Conservation (phyloP, 2,329 filamentous ascomycete genomes). For the Stromatinia cepivora region DNA sequence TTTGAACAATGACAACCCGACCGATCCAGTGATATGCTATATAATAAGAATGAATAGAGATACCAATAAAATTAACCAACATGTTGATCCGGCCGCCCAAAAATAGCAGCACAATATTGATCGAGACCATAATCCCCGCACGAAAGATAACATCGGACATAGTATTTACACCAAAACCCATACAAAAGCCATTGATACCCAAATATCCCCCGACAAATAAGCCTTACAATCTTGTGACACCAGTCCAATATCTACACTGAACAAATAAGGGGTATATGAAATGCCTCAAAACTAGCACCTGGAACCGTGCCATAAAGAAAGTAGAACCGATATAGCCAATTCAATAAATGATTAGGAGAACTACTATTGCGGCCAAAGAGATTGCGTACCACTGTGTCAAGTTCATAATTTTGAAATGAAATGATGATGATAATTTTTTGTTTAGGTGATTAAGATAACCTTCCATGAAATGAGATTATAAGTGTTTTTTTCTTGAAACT, state of each 20-base stretch:
- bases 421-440: background rate
- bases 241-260: background rate
- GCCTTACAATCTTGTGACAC: conserved; percentile 7
- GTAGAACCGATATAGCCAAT: background rate
- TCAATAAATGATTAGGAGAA: background rate
- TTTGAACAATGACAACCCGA: conserved; percentile 26
- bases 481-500: background rate
- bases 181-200: conserved; percentile 26
- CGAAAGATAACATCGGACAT: conserved; percentile 26
- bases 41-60: conserved; percentile 29
- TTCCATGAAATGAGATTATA: background rate
- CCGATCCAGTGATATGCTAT: conserved; percentile 31
- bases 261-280: background rate
- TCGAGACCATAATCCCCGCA: conserved; percentile 25
- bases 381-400: background rate
- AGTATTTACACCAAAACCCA: conserved; percentile 21
- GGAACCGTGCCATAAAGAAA: background rate
- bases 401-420: background rate
- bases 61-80: conserved; percentile 23
- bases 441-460: background rate
- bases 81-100: conserved; percentile 27
- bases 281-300: background rate
- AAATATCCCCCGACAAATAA: conserved; percentile 17
- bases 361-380: background rate
- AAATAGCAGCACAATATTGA: conserved; percentile 33